Evolutionary conservation across 768 basidiomycete species (phyloP).

Genomic region (Podaxis sp.): DNA sequence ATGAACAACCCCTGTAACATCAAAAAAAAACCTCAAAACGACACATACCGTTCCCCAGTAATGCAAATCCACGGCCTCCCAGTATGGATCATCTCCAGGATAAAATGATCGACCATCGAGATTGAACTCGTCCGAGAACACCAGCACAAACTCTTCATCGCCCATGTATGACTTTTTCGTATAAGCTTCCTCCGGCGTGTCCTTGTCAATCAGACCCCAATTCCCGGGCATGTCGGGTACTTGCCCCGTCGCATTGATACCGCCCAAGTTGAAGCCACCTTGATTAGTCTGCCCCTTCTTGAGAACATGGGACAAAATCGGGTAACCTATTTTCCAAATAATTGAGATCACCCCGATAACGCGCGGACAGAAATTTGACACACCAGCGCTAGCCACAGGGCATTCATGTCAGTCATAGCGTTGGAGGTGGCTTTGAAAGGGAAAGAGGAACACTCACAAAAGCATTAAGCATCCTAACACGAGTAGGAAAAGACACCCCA

Average conservation of each 20-base stretch:
- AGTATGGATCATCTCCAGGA: constrained; percentile 79
- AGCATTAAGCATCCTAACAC: constrained; percentile 38
- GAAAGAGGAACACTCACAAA: constrained; percentile 41
- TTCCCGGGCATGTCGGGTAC: constrained; percentile 57
- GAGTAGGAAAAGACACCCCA: constrained; percentile 57
- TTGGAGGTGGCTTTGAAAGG: background rate
- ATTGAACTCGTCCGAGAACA: constrained; percentile 87
- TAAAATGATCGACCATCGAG: constrained; percentile 62
- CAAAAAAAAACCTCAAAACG: background rate
- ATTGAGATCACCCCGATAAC: background rate
- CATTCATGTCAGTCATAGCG: background rate
- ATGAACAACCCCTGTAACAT: background rate
- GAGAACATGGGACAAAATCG: constrained; percentile 46
- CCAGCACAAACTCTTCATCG: constrained; percentile 47
- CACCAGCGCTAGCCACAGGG: constrained; percentile 33
- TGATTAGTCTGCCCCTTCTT: constrained; percentile 37
- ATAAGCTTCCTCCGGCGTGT: constrained; percentile 63
- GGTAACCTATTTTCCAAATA: constrained; percentile 38
- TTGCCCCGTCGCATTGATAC: constrained; percentile 74
- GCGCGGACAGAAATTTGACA: constrained; percentile 6
- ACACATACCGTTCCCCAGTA: constrained; percentile 60
- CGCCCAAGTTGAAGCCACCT: constrained; percentile 73
- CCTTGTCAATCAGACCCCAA: constrained; percentile 68
- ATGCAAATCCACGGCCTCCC: constrained; percentile 87
- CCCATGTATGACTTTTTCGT: constrained; percentile 55